Evolutionary conservation across 2,329 filamentous ascomycete species (phyloP).

Genomic region (Aspergillus pseudoterreus): DNA sequence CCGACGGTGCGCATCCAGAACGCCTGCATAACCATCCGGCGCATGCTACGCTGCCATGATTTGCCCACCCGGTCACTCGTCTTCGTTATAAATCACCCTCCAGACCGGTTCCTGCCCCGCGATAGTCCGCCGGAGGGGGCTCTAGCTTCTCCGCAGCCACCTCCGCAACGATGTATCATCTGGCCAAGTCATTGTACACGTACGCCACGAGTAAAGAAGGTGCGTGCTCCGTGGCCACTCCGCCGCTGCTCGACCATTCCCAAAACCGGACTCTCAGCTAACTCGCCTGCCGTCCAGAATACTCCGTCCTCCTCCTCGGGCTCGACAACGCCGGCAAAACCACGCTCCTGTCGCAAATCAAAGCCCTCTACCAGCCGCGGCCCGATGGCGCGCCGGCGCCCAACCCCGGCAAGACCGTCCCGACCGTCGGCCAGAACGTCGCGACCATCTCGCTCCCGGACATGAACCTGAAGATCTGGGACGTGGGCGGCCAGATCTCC

Average conservation of each 20-base stretch:
- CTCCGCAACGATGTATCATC: slow-evolving; percentile 74
- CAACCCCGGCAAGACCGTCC: slow-evolving; percentile 78
- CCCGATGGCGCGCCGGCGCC: slow-evolving; percentile 41
- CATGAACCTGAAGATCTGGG: slow-evolving; percentile 98
- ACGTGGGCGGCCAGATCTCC: slow-evolving; percentile 88
- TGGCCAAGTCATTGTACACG: slow-evolving; percentile 89
- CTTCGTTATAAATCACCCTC: slow-evolving; percentile 7
- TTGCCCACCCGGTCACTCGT: slow-evolving; percentile 4
- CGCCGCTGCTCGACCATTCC: not conserved
- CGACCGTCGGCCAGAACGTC: slow-evolving; percentile 96
- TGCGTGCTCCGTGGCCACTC: slow-evolving; percentile 32
- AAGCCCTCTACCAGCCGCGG: slow-evolving; percentile 66
- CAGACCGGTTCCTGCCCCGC: slow-evolving; percentile 7
- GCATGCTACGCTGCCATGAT: slow-evolving; percentile 20
- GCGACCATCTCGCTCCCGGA: slow-evolving; percentile 85
- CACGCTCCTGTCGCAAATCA: slow-evolving; percentile 95
- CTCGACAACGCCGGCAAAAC: slow-evolving; percentile 99
- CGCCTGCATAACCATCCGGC: not conserved
- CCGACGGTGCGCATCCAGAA: not conserved
- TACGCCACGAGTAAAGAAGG: slow-evolving; percentile 97
- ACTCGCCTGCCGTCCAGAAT: slow-evolving; percentile 57
- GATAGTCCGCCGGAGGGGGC: slow-evolving; percentile 14
- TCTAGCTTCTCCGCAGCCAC: slow-evolving; percentile 13
- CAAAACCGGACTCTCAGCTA: not conserved
- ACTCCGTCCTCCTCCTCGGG: slow-evolving; percentile 93